Evolutionary conservation across 371 early-diverging fungal genomes (phyloP).

Genomic region (Mortierella sp.): DNA sequence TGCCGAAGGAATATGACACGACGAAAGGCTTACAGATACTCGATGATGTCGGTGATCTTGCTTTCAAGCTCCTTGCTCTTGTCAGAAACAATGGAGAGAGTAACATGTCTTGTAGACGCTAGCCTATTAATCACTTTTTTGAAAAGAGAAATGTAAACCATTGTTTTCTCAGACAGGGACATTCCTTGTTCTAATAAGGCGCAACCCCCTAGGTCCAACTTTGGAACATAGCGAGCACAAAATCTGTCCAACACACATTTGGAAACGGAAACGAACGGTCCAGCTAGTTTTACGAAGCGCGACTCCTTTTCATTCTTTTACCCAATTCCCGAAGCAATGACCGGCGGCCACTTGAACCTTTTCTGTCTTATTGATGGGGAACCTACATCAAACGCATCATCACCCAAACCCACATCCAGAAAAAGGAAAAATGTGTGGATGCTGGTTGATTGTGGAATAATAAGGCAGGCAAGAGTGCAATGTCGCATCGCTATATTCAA

Average conservation of each 20-base stretch:
- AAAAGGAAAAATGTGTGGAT: too few species aligned
- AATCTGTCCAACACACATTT: conserved; percentile 31
- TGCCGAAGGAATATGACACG: neutral
- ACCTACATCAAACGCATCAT: too few species aligned
- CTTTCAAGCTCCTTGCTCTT: neutral
- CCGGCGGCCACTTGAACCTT: too few species aligned
- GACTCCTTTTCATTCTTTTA: neutral
- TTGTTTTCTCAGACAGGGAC: conserved; percentile 30
- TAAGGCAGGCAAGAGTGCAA: too few species aligned
- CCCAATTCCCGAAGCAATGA: too few species aligned
- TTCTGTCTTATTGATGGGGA: too few species aligned
- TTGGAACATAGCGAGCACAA: conserved; percentile 23
- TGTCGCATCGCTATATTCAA: too few species aligned
- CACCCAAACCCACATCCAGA: too few species aligned
- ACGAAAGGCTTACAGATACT: conserved; percentile 1
- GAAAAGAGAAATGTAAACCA: conserved; percentile 21
- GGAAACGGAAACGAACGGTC: conserved; percentile 23
- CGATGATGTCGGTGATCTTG: conserved; percentile 1
- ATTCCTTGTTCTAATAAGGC: conserved; percentile 30
- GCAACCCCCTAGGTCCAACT: conserved; percentile 13
- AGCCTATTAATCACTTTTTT: conserved; percentile 9
- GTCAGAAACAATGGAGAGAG: conserved; percentile 17
- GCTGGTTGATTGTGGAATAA: too few species aligned
- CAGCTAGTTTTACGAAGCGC: neutral
- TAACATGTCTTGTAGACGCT: conserved; percentile 22